These are phyloP conservation scores for Apocynum venetum DNA, from an alignment of 257 asterid genomes.

Conservation along the genomic window DNA sequence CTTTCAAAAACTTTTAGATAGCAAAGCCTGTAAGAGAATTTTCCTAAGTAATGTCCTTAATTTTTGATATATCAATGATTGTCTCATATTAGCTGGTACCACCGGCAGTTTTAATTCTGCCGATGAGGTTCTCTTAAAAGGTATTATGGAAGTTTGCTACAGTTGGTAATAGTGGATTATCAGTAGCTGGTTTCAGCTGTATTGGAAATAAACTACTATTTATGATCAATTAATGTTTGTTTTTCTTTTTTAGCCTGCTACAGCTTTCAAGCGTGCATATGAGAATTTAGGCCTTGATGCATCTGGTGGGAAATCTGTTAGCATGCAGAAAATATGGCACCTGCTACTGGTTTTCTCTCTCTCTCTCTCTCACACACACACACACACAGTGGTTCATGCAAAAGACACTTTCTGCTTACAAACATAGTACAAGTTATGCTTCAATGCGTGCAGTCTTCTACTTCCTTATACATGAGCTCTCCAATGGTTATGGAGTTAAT, in stretches of 20 bases:
- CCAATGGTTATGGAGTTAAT: not conserved
- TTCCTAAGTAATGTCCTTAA: not conserved
- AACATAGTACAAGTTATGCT: not conserved
- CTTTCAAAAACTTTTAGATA: not conserved
- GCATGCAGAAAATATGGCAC: constrained; percentile 96
- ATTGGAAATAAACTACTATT: not conserved
- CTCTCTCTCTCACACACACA: not conserved
- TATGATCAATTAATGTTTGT: constrained; percentile 13
- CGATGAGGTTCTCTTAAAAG: not conserved
- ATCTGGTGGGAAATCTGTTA: constrained; percentile 82
- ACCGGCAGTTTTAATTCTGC: not conserved
- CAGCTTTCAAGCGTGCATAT: constrained; percentile 73
- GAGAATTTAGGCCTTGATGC: constrained; percentile 70
- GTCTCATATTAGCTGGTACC: constrained; percentile 1
- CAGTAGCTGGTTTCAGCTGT: not conserved
- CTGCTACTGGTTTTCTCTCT: constrained; percentile 59
- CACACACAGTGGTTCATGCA: not conserved
- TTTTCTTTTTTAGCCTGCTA: constrained; percentile 68
- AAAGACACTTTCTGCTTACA: not conserved
- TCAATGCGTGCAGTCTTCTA: not conserved
- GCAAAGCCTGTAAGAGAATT: not conserved
- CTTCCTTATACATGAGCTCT: not conserved
- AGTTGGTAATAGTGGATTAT: not conserved
- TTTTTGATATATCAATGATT: not conserved
- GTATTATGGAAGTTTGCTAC: not conserved